Conservation (phyloP, 768 basidiomycete genomes). For the Botryobasidium botryosum region DNA sequence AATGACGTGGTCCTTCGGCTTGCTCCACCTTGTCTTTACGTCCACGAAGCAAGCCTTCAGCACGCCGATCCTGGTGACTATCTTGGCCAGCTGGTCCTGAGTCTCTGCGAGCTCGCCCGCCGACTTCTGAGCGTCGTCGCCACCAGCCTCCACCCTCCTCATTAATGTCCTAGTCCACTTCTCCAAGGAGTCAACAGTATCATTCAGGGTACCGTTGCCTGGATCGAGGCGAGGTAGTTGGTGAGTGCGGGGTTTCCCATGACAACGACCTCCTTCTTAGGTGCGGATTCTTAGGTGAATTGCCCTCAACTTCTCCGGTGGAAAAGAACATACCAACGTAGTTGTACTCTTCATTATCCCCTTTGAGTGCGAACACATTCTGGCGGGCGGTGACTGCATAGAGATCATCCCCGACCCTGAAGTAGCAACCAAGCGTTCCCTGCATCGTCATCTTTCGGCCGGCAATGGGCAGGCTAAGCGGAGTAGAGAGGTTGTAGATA, state of each 20-base stretch:
- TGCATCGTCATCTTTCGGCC: conserved; percentile 8
- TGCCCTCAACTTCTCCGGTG: conserved; percentile 15
- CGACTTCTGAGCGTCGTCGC: conserved; percentile 10
- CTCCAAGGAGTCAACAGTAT: conserved; percentile 14
- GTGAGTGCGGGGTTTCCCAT: conserved; percentile 22
- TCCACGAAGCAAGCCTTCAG: conserved; percentile 22
- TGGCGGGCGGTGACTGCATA: conserved; percentile 13
- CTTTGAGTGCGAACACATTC: conserved; percentile 7
- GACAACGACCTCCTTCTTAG: conserved; percentile 23
- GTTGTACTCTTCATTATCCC: conserved; percentile 17
- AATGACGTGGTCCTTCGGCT: conserved; percentile 21
- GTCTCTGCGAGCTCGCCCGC: conserved; percentile 14
- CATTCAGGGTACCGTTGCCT: conserved; percentile 17
- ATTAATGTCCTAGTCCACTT: conserved; percentile 13
- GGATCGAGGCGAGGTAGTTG: conserved; percentile 19
- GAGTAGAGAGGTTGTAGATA: conserved; percentile 17
- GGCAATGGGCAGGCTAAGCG: conserved; percentile 10
- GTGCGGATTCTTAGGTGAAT: conserved; percentile 15
- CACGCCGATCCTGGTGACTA: conserved; percentile 14
- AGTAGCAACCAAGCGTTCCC: conserved; percentile 9
- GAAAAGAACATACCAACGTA: conserved; percentile 21
- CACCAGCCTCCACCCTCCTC: conserved; percentile 13
- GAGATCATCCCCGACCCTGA: conserved; percentile 8
- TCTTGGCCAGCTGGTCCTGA: conserved; percentile 14
- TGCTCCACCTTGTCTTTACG: conserved; percentile 22